Evolutionary conservation across 805 yeast species (phyloP).

Genomic region (Metschnikowia reukaufii): DNA sequence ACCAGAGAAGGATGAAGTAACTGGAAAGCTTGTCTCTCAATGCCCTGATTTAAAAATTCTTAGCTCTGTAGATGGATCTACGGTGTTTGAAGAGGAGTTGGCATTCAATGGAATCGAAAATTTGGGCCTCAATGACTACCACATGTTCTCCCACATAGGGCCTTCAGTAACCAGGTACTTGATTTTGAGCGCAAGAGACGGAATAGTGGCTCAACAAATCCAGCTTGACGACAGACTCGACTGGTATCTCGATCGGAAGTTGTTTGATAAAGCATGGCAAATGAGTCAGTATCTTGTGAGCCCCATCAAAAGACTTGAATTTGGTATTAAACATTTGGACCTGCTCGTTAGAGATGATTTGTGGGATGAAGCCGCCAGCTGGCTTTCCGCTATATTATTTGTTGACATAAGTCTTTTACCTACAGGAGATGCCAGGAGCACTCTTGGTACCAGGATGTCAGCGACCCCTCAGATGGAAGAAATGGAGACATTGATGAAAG

Average conservation of each 20-base stretch:
- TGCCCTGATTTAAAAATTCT: conserved; percentile 78
- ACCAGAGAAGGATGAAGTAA: conserved; percentile 27
- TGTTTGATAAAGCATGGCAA: conserved; percentile 73
- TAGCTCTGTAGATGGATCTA: conserved; percentile 65
- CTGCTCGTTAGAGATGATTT: conserved; percentile 39
- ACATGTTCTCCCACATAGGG: conserved; percentile 55
- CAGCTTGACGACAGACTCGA: conserved; percentile 64
- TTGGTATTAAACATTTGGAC: conserved; percentile 61
- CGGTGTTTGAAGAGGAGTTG: conserved; percentile 76
- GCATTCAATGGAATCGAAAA: conserved; percentile 52
- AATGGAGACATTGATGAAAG: conserved; percentile 23
- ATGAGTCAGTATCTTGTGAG: conserved; percentile 61
- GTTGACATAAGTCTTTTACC: conserved; percentile 24
- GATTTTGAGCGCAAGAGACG: conserved; percentile 79
- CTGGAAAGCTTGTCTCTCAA: conserved; percentile 26
- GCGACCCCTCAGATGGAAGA: conserved; percentile 17
- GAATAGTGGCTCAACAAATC: conserved; percentile 71
- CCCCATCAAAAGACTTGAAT: conserved; percentile 49
- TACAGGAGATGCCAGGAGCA: conserved; percentile 33
- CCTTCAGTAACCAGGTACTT: conserved; percentile 49
- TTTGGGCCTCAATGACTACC: conserved; percentile 79
- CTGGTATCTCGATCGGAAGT: conserved; percentile 64
- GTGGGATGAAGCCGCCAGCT: conserved; percentile 58
- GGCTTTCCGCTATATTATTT: conserved; percentile 35
- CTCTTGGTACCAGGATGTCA: conserved; percentile 21